Evolutionary conservation across 106 monocot genomes (phyloP), one percentile per base, ranked within the genome.

Genomic region (Apostasia ramifera): DNA sequence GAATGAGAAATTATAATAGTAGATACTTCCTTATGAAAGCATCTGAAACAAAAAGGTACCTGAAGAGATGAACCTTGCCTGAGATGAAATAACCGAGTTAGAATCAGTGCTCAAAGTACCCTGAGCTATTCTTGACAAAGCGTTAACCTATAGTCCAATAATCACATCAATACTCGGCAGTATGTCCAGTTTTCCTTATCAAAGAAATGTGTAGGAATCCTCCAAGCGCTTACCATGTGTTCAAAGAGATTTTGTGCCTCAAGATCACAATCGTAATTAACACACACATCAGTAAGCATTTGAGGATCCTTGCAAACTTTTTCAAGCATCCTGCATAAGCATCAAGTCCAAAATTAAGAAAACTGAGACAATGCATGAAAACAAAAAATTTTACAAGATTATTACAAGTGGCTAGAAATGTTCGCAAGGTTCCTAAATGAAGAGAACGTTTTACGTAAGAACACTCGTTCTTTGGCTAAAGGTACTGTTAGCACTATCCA

Each of bases 261-360:
- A 61, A 92, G 84, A 81, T 92, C 97, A 85, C 97, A 97, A 68
- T 97, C 97, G 75, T 92, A 97, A 55, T 97, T 97, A 47, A 97
- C 85, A 87, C 92, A 97, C 66, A 97, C 69, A 66, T 97, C 97
- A 39, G 84, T 89, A 79, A 97, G 92, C 97, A 97, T 97, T 87
- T 97, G 97, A 40, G 97, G 68, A 77, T 97, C 92, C 69, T 85
- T 89, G 62, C 84, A 97, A 26, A 87, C 92, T 66, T 87, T 92
- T 77, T 97, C 92, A 54, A 97, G 86, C 97, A 97, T 92, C 78
- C 97, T 97, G 61, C 59, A 71, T 5, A 3, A 37, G 8, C 48
- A 65, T 65, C 48, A 5, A 12, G 65, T 65, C 43, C 43, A 65
- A 65, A 63, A 26, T 43, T 65, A 65, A 65, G 65, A 2, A 8